phyloP scores from a whole-genome alignment of 164 flowering plant genomes.

The Protea cynaroides region DNA sequence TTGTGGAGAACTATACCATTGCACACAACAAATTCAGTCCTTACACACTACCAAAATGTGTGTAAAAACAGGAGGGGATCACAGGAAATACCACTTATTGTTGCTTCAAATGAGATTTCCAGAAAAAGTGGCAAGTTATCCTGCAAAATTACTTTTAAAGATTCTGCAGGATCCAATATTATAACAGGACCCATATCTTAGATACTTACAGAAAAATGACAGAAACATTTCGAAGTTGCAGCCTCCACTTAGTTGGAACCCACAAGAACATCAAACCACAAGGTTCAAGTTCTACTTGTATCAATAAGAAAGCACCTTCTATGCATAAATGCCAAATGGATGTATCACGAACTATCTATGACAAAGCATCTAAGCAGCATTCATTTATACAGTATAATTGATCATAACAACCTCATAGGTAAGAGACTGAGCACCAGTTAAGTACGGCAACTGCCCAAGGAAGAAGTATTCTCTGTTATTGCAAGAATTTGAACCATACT shows the following conservation, averaged over 20 bases:
- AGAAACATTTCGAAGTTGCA: too few relatives aligned
- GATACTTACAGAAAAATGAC: too few relatives aligned
- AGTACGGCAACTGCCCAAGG: constrained; percentile 90
- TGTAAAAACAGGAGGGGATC: too few relatives aligned
- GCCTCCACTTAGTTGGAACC: too few relatives aligned
- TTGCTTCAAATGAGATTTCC: too few relatives aligned
- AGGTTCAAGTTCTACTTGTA: too few relatives aligned
- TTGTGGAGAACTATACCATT: neutral
- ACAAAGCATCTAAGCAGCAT: neutral
- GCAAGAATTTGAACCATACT: constrained; percentile 36
- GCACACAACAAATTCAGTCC: neutral
- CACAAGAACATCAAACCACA: too few relatives aligned
- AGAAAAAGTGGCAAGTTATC: too few relatives aligned
- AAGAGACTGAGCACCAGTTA: constrained; percentile 50
- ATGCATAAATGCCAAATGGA: neutral
- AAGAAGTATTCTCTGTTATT: constrained; percentile 62
- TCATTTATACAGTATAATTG: neutral
- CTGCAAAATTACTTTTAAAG: too few relatives aligned
- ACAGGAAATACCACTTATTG: too few relatives aligned
- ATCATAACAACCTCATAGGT: constrained; percentile 56
- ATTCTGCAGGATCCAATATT: too few relatives aligned
- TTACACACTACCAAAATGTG: neutral
- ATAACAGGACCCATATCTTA: too few relatives aligned
- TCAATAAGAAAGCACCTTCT: neutral
- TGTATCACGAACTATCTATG: neutral